Conservation (phyloP, 1,284 basidiomycete species). For the Trametes versicolor region DNA sequence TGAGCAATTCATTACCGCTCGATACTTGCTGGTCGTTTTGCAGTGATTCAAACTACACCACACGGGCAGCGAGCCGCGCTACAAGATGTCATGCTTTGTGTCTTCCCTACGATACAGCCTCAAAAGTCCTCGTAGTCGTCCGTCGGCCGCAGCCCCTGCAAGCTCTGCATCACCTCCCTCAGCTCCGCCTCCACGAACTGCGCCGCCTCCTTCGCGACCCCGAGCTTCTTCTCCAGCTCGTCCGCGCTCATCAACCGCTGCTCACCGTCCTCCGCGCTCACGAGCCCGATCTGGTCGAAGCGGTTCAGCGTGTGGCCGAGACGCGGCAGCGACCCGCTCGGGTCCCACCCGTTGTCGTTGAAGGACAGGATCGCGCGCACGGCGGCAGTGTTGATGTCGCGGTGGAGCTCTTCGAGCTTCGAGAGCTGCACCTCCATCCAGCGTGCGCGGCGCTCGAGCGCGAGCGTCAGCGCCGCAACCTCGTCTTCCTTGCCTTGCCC, state of each 20-base stretch:
- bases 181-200: constrained; percentile 78
- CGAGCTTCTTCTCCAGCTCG: constrained; percentile 78
- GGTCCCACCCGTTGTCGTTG: constrained; percentile 88
- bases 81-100: not conserved
- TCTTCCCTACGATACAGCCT: constrained; percentile 10
- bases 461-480: constrained; percentile 81
- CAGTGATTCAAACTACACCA: too few species aligned
- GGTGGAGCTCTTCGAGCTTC: constrained; percentile 84
- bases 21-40: too few species aligned
- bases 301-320: constrained; percentile 69
- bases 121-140: constrained; percentile 45
- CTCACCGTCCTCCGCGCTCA: constrained; percentile 50
- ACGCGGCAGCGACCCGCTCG: constrained; percentile 68
- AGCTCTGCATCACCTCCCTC: constrained; percentile 74
- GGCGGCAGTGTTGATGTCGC: constrained; percentile 86
- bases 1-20: too few species aligned
- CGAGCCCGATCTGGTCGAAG: constrained; percentile 72
- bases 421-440: constrained; percentile 92
- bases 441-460: constrained; percentile 82
- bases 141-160: constrained; percentile 64
- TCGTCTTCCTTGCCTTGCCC: constrained; percentile 73
- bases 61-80: not conserved
- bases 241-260: constrained; percentile 67
- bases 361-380: constrained; percentile 82
- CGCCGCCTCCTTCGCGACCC: constrained; percentile 73